phyloP scores from a whole-genome alignment of 1,139 yeast species.

The Ogataea hybrid region DNA sequence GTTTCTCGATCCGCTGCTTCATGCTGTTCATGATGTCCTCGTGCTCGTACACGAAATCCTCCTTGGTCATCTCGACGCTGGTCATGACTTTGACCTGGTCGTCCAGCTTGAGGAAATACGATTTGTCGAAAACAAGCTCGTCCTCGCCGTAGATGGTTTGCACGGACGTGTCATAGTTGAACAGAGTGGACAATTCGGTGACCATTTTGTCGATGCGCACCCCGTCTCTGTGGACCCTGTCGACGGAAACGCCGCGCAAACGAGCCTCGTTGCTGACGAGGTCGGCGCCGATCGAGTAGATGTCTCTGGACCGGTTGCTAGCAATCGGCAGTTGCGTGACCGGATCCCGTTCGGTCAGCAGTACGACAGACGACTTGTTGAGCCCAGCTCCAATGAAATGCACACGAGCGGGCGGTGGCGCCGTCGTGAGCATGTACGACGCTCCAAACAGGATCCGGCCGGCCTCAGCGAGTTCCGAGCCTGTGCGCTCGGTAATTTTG shows the following conservation, averaged over 20 bases:
- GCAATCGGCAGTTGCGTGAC: slow-evolving; percentile 12
- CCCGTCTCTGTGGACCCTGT: slow-evolving; percentile 20
- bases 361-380: slow-evolving; percentile 23
- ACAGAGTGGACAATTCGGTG: slow-evolving; percentile 6
- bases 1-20: slow-evolving; percentile 10
- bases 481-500: slow-evolving; percentile 16
- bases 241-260: slow-evolving; percentile 2
- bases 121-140: slow-evolving; percentile 21
- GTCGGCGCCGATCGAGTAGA: slow-evolving; percentile 13
- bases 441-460: slow-evolving; percentile 30
- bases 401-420: slow-evolving; percentile 29
- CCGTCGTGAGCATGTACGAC: slow-evolving; percentile 25
- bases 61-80: slow-evolving; percentile 15
- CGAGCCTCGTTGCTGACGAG: slow-evolving; percentile 18
- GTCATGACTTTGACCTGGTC: slow-evolving; percentile 18
- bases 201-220: slow-evolving; percentile 18
- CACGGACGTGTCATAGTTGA: slow-evolving; percentile 11
- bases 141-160: slow-evolving; percentile 11
- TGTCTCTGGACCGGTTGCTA: slow-evolving; percentile 10
- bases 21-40: slow-evolving; percentile 20
- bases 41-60: slow-evolving; percentile 30
- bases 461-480: slow-evolving; percentile 21
- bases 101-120: slow-evolving; percentile 17
- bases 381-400: slow-evolving; percentile 29
- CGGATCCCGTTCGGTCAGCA: slow-evolving; percentile 19